Evolutionary conservation across 1,284 basidiomycete species (phyloP), one percentile per base, ranked within the genome.

Genomic region (Pseudozyma tsukubaensis): DNA sequence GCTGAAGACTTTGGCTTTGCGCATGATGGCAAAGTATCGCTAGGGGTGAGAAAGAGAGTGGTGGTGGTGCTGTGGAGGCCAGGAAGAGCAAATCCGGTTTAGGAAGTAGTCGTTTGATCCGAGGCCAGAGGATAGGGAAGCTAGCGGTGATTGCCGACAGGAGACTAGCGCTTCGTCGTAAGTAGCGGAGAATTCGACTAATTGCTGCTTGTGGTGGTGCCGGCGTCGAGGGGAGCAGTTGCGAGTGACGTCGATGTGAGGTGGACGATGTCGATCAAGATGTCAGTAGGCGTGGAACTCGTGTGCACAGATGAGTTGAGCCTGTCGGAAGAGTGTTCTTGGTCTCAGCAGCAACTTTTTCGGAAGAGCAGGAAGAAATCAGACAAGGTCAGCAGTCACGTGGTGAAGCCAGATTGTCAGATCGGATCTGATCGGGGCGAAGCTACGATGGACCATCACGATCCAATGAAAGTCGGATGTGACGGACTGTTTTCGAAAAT

Each of bases 1-100:
- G 48, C 76, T 76, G 54, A 80, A 81, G 50, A 80, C 68, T 35
- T 73, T 80, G 13, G 78, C 77, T 71, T 79, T 81, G 47, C 80
- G 64, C 80, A 81, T 81, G 21, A 37, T 66, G 49, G 59, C 50
- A 11, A 50, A 32, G 21, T 48, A 14, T 59, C 19, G 16, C 52
- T 34, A 4, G 12, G 55, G 37, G 29, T 1, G 16, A 34, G 40
- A 29, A n/a, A 10, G 56, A 24, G 29, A 19, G 29, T 18, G 16
- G 47, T n/a, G 16, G 29, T 10, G 11, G 52, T 3, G 0, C 32
- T 57, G 50, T 19, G 40, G 24, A 3, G 24, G 24, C 24, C 24
- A 29, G 24, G 24, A 29, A 21, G 32, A 48, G 29, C 18, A 49
- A 14, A 4, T 43, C 21, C 37, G 24, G 40, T 34, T 11, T 9